Conservation (phyloP, 257 asterid species). For the Nyctanthes arbortristis region DNA sequence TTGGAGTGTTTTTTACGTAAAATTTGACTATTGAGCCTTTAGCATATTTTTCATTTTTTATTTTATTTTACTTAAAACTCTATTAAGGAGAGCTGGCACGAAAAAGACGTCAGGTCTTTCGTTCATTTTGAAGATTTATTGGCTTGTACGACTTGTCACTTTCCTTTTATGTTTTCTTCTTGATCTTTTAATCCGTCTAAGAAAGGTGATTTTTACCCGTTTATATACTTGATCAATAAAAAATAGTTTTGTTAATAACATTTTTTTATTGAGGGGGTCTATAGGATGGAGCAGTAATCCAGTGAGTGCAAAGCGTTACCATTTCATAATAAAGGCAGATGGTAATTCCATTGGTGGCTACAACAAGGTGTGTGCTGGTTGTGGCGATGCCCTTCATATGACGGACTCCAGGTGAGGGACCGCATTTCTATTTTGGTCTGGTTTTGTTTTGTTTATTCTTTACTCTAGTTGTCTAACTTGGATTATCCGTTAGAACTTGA, state of each 20-base stretch:
- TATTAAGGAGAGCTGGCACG: no score
- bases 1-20: no score
- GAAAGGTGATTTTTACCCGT: no score
- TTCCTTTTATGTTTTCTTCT: no score
- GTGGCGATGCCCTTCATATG: slow-evolving; percentile 71
- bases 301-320: slow-evolving; percentile 86
- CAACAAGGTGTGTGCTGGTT: slow-evolving; percentile 72
- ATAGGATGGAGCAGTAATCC: slow-evolving; percentile 97
- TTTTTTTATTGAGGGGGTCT: not conserved
- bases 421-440: not conserved
- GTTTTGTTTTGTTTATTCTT: not conserved
- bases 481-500: not conserved
- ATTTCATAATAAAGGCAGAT: slow-evolving; percentile 87
- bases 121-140: no score
- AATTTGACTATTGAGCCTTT: not conserved
- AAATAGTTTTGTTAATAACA: no score
- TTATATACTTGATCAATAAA: no score
- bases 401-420: slow-evolving; percentile 72
- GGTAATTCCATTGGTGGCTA: slow-evolving; percentile 79
- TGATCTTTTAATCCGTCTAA: no score
- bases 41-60: no score
- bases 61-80: no score
- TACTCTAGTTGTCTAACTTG: not conserved
- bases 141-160: no score
- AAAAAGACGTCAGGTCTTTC: no score